Conservation (phyloP, 305 asterid genomes). For the Fraxinus sp. region DNA sequence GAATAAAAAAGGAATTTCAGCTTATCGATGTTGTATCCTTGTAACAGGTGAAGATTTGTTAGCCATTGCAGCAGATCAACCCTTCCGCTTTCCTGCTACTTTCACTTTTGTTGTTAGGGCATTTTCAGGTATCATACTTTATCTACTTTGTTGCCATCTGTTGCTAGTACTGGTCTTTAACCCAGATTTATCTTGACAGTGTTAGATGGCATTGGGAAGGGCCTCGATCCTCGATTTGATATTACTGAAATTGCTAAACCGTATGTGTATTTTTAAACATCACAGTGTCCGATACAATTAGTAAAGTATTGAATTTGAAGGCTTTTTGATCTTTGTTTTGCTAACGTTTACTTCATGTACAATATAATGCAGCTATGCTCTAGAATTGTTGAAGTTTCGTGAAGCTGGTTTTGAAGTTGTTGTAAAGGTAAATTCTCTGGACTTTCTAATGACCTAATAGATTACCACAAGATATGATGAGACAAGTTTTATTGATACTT, state of each 20-base stretch:
- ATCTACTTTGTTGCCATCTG: conserved; percentile 3
- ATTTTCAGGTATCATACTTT: conserved; percentile 60
- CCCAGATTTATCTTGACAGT: conserved; percentile 41
- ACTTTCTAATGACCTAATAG: conserved; percentile 14
- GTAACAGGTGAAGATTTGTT: conserved; percentile 88
- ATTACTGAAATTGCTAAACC: conserved; percentile 98
- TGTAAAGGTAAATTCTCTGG: conserved; percentile 52
- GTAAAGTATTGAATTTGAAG: not conserved
- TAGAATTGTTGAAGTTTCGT: conserved; percentile 84
- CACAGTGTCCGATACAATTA: not conserved
- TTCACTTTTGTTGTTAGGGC: conserved; percentile 96
- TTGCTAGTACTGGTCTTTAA: conserved; percentile 15
- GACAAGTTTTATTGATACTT: conserved; percentile 15
- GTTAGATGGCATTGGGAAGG: conserved; percentile 97
- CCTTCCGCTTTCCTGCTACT: conserved; percentile 97
- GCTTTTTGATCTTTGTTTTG: conserved; percentile 1
- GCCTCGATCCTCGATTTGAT: conserved; percentile 97
- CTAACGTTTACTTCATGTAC: conserved; percentile 14
- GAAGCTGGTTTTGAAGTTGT: conserved; percentile 92
- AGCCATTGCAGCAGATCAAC: conserved; percentile 93
- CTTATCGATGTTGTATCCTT: not conserved
- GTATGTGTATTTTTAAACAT: conserved; percentile 43
- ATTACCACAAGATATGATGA: not conserved
- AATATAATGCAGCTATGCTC: conserved; percentile 62
- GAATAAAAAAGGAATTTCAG: not conserved